Conservation (phyloP, 306 rosid species). For the Biancaea sappan region DNA sequence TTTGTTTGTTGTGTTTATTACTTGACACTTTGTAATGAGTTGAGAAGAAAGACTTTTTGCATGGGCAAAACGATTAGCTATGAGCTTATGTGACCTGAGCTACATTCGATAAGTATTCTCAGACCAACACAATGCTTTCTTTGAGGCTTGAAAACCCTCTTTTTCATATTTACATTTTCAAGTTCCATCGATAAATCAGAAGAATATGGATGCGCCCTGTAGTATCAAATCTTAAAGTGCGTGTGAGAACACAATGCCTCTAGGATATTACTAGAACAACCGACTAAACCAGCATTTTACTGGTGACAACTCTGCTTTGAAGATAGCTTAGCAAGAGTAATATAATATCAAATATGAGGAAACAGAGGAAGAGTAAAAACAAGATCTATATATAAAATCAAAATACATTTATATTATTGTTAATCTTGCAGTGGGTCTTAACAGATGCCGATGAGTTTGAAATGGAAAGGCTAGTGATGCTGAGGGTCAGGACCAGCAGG, state of each 20-base stretch:
- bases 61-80: neutral
- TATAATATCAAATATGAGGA: too few species aligned
- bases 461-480: constrained; percentile 58
- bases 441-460: too few species aligned
- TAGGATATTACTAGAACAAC: neutral
- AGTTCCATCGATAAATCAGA: neutral
- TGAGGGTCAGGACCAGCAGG: constrained; percentile 67
- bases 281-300: constrained; percentile 32
- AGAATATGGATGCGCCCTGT: neutral
- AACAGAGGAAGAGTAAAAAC: too few species aligned
- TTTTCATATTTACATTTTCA: neutral
- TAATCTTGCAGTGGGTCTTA: too few species aligned
- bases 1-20: too few species aligned
- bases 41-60: neutral
- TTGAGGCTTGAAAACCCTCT: neutral
- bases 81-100: too few species aligned
- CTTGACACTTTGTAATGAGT: neutral
- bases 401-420: too few species aligned
- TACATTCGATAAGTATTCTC: neutral
- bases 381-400: too few species aligned
- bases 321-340: too few species aligned
- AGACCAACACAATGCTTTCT: neutral
- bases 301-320: too few species aligned
- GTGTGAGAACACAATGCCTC: neutral
- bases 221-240: neutral